A percentile compares a stretch with the other conserved stretches of the same genome.
Conservation (phyloP, 1,284 basidiomycete species). For the Boletus smithii region DNA sequence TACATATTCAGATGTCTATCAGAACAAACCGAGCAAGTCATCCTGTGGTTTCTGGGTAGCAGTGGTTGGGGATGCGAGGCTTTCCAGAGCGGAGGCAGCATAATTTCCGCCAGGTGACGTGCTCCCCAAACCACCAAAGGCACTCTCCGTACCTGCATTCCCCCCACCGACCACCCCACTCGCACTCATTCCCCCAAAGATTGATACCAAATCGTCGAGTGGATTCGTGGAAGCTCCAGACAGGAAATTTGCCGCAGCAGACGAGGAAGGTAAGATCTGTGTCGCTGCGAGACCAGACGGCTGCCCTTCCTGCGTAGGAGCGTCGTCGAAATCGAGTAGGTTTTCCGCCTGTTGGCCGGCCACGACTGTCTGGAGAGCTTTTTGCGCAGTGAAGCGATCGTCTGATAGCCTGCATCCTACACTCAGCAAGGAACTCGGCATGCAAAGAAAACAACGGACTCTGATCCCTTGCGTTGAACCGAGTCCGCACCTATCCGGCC, state of each 20-base stretch:
- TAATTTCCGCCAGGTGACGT: conserved; percentile 8
- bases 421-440: conserved; percentile 2
- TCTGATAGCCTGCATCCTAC: conserved; percentile 42
- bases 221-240: conserved; percentile 80
- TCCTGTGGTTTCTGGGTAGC: conserved; percentile 40
- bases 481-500: conserved; percentile 84
- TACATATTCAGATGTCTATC: conserved; percentile 13
- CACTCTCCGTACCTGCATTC: conserved; percentile 1
- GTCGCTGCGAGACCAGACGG: conserved; percentile 75
- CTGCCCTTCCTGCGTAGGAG: conserved; percentile 51
- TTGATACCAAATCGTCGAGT: conserved; percentile 85
- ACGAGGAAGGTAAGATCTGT: conserved; percentile 62
- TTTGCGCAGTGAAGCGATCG: conserved; percentile 71
- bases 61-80: conserved; percentile 13
- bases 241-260: conserved; percentile 67
- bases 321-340: conserved; percentile 89
- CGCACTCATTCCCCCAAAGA: conserved; percentile 62
- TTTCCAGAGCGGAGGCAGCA: conserved; percentile 13
- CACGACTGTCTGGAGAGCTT: conserved; percentile 85
- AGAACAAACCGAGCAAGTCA: conserved; percentile 50
- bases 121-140: conserved; percentile 14
- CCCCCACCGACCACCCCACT: conserved; percentile 7
- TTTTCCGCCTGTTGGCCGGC: conserved; percentile 92
- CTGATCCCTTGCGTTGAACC: conserved; percentile 65
- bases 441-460: conserved; percentile 53